Conservation (phyloP, 2,329 filamentous ascomycete species). For the Myriosclerotinia scirpicola region DNA sequence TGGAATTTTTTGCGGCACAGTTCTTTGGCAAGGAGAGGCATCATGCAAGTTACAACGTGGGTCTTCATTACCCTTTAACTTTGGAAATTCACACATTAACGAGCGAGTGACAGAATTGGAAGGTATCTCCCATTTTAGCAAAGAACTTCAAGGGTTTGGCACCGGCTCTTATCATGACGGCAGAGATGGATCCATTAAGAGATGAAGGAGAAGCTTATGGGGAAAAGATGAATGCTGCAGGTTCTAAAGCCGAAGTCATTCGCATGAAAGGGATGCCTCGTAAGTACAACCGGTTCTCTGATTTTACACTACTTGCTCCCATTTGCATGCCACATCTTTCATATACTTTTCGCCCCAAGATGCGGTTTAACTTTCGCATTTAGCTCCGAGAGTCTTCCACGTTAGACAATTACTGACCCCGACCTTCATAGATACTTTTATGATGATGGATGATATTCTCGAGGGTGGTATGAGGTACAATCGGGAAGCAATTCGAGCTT, state of each 20-base stretch:
- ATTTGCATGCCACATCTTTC: not conserved
- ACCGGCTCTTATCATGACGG: constrained; percentile 41
- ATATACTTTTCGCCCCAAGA: not conserved
- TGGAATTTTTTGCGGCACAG: constrained; percentile 28
- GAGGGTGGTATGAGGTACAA: constrained; percentile 30
- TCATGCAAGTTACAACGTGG: constrained; percentile 14
- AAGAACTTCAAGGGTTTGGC: constrained; percentile 37
- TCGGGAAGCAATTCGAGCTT: constrained; percentile 26
- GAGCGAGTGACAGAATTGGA: constrained; percentile 18
- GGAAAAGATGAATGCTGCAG: constrained; percentile 29
- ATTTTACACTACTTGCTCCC: not conserved
- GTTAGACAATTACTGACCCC: not conserved
- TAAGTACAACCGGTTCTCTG: not conserved
- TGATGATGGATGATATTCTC: constrained; percentile 32
- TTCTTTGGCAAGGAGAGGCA: constrained; percentile 27
- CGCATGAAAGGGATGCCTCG: constrained; percentile 29
- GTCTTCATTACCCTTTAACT: not conserved
- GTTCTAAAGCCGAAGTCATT: constrained; percentile 25
- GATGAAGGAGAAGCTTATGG: constrained; percentile 41
- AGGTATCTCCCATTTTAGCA: constrained; percentile 36
- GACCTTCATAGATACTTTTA: constrained; percentile 25
- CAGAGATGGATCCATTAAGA: constrained; percentile 42
- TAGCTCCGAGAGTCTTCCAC: not conserved
- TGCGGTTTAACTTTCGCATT: not conserved
- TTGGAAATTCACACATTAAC: not conserved